Percentiles rank a stretch among this genome's conserved stretches.
These are phyloP conservation scores for Bassia scoparia DNA, from an alignment of 148 eudicot genomes.

Conservation along the genomic window DNA sequence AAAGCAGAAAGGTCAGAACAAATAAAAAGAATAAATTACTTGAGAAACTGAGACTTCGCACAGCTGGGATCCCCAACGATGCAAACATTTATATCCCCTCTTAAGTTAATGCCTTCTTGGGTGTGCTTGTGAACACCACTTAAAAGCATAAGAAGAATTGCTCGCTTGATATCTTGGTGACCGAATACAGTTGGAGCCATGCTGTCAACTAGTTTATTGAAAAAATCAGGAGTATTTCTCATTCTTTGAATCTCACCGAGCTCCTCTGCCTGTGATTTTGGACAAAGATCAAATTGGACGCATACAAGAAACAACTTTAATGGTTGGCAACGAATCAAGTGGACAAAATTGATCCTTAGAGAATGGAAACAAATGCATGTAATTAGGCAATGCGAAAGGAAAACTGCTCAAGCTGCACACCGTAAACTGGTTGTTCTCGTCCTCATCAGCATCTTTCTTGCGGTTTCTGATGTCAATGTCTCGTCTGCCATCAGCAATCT, in stretches of 20 bases:
- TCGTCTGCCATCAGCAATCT: slow-evolving; percentile 86
- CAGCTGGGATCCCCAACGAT: slow-evolving; percentile 99
- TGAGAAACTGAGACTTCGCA: slow-evolving; percentile 98
- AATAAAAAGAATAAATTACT: slow-evolving; percentile 40
- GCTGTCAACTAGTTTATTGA: slow-evolving; percentile 96
- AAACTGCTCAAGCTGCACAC: slow-evolving; percentile 37
- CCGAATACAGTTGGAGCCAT: slow-evolving; percentile 91
- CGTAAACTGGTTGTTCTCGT: slow-evolving; percentile 62
- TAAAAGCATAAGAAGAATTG: slow-evolving; percentile 90
- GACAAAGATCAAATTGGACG: slow-evolving; percentile 12
- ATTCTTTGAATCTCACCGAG: slow-evolving; percentile 64
- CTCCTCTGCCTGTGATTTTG: slow-evolving; percentile 66
- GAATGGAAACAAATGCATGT: neutral
- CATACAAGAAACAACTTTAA: too few species aligned
- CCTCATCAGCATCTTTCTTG: slow-evolving; percentile 71
- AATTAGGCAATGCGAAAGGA: neutral
- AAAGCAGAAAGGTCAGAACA: slow-evolving; percentile 1
- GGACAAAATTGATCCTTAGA: too few species aligned
- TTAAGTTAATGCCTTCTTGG: slow-evolving; percentile 90
- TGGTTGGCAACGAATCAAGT: too few species aligned
- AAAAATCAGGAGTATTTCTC: slow-evolving; percentile 91
- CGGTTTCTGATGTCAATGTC: slow-evolving; percentile 76
- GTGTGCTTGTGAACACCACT: slow-evolving; percentile 96
- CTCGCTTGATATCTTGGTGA: slow-evolving; percentile 95
- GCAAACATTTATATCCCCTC: slow-evolving; percentile 97